Percentiles rank a stretch among this genome's conserved stretches.
These are phyloP conservation scores for Cinnamomum chago DNA, from an alignment of 164 flowering plant species.

Conservation along the genomic window DNA sequence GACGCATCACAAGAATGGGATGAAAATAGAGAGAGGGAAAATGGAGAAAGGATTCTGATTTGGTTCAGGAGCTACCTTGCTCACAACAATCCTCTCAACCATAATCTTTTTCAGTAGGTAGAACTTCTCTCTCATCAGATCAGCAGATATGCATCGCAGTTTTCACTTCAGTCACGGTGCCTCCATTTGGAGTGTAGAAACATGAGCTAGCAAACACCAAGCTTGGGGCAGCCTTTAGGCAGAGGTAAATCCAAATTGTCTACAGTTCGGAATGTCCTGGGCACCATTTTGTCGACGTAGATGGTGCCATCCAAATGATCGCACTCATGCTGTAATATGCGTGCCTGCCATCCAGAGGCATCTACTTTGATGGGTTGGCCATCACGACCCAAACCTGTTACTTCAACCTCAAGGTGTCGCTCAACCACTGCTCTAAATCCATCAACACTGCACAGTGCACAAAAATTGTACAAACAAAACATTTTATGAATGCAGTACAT, in stretches of 20 bases:
- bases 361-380: slow-evolving; percentile 65
- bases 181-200: neutral
- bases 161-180: neutral
- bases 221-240: slow-evolving; percentile 64
- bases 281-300: slow-evolving; percentile 83
- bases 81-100: neutral
- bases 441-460: slow-evolving; percentile 60
- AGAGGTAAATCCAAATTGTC: slow-evolving; percentile 87
- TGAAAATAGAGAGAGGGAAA: neutral
- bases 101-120: neutral
- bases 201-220: slow-evolving; percentile 40
- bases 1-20: neutral
- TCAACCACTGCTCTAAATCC: slow-evolving; percentile 90
- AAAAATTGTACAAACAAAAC: neutral
- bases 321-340: slow-evolving; percentile 89
- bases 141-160: too few species aligned
- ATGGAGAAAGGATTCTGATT: neutral
- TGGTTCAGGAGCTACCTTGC: neutral
- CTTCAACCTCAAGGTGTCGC: slow-evolving; percentile 73
- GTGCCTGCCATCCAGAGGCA: slow-evolving; percentile 94
- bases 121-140: neutral
- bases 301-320: slow-evolving; percentile 91
- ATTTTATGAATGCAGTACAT: neutral
- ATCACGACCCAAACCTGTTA: slow-evolving; percentile 63
- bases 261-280: slow-evolving; percentile 67